Evolutionary conservation across 208 protist genomes (phyloP).

Genomic region (Acanthamoeba castellanii): DNA sequence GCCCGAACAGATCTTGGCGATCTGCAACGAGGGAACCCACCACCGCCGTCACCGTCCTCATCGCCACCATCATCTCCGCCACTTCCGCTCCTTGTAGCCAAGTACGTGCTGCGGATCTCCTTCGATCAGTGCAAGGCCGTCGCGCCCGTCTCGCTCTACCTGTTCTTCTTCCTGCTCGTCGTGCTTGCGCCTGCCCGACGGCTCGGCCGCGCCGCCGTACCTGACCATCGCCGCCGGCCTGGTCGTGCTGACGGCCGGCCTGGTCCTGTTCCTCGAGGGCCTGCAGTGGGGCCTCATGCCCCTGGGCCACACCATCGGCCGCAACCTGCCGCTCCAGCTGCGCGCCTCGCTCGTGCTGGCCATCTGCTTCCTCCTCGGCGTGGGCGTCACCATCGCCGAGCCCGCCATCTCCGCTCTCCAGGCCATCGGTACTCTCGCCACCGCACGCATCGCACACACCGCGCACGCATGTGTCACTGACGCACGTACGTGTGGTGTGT

Average conservation of each 20-base stretch:
- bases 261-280: conserved; percentile 32
- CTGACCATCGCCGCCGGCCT: neutral
- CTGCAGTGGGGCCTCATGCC: conserved; percentile 31
- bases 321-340: neutral
- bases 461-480: too few species aligned
- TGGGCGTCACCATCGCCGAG: conserved; percentile 38
- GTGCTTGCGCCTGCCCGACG: conserved; percentile 2
- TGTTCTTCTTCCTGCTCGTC: conserved; percentile 29
- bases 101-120: neutral
- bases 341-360: neutral
- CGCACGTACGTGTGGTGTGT: neutral
- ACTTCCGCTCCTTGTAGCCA: neutral
- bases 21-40: too few species aligned
- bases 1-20: too few species aligned
- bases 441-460: neutral
- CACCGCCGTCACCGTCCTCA: too few species aligned
- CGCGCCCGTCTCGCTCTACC: neutral
- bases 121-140: conserved; percentile 7
- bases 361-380: conserved; percentile 29
- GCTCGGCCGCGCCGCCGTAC: neutral
- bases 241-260: neutral
- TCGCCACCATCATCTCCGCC: too few species aligned
- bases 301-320: conserved; percentile 1
- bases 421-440: neutral
- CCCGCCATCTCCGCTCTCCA: conserved; percentile 10